Evolutionary conservation across 2,329 filamentous ascomycete species (phyloP).

Genomic region (Aureobasidium vineae): DNA sequence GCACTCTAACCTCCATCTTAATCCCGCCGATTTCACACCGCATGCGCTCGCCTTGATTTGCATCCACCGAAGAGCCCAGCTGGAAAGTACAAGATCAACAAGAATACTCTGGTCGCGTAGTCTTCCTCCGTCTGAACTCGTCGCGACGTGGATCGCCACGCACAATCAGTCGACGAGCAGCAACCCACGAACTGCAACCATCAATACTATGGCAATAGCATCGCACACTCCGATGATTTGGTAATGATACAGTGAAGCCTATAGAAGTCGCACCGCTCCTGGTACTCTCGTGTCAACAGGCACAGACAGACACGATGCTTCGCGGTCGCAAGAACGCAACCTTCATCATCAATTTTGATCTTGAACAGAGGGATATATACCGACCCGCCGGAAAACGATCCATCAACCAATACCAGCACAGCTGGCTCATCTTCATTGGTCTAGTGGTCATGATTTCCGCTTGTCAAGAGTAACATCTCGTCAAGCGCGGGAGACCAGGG

Average conservation of each 20-base stretch:
- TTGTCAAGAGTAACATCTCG: constrained; percentile 17
- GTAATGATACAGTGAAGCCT: neutral
- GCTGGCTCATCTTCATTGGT: constrained; percentile 26
- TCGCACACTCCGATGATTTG: neutral
- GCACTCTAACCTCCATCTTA: neutral
- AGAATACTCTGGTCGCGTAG: neutral
- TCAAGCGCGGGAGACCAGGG: constrained; percentile 37
- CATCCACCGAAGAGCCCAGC: neutral
- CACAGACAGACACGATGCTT: too few relatives aligned
- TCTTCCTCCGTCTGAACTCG: neutral
- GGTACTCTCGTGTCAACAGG: too few relatives aligned
- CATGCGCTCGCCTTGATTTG: neutral
- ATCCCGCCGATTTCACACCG: too few relatives aligned
- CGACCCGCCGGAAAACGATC: fast-evolving
- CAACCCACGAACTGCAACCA: neutral
- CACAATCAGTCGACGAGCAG: neutral
- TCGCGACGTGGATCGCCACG: neutral
- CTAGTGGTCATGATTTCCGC: constrained; percentile 27
- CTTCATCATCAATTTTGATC: too few relatives aligned
- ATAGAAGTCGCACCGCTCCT: too few relatives aligned
- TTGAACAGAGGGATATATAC: neutral
- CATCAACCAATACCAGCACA: constrained; percentile 20
- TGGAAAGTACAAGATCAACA: neutral
- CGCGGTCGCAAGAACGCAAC: too few relatives aligned
- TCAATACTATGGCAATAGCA: neutral